These are phyloP conservation scores for Leptographium galeiforme DNA, from an alignment of 2,329 filamentous ascomycete species.

Conservation along the genomic window DNA sequence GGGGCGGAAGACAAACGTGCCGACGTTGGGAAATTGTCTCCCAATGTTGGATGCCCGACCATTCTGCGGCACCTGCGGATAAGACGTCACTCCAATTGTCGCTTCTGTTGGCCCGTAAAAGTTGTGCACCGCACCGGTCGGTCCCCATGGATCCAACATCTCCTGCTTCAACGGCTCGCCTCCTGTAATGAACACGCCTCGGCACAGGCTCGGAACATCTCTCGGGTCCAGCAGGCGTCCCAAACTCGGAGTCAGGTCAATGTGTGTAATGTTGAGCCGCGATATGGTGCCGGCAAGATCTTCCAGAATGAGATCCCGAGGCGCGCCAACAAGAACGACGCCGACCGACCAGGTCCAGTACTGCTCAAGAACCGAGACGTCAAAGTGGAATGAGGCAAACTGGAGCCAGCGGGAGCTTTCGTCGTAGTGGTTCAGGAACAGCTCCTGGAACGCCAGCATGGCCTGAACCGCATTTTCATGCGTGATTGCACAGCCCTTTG, in stretches of 20 bases:
- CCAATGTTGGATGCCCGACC: conserved; percentile 84
- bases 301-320: conserved; percentile 73
- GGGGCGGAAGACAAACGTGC: conserved; percentile 62
- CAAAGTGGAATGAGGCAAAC: conserved; percentile 89
- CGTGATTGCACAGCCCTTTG: conserved; percentile 78
- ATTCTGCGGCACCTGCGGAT: conserved; percentile 61
- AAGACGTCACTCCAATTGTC: conserved; percentile 87
- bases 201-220: conserved; percentile 66
- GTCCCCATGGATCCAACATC: conserved; percentile 76
- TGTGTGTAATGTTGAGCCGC: conserved; percentile 66
- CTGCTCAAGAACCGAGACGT: conserved; percentile 84
- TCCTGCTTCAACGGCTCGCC: conserved; percentile 82
- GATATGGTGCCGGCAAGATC: conserved; percentile 64
- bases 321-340: conserved; percentile 69
- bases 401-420: conserved; percentile 69
- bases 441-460: conserved; percentile 69
- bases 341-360: conserved; percentile 94
- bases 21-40: conserved; percentile 74
- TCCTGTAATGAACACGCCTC: conserved; percentile 84
- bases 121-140: conserved; percentile 72
- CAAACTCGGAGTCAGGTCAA: conserved; percentile 81
- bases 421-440: conserved; percentile 68
- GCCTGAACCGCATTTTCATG: conserved; percentile 84
- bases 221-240: conserved; percentile 66
- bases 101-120: conserved; percentile 87